Evolutionary conservation across 371 early-diverging fungal species (phyloP).

Genomic region (Syncephalastrum contaminatum): DNA sequence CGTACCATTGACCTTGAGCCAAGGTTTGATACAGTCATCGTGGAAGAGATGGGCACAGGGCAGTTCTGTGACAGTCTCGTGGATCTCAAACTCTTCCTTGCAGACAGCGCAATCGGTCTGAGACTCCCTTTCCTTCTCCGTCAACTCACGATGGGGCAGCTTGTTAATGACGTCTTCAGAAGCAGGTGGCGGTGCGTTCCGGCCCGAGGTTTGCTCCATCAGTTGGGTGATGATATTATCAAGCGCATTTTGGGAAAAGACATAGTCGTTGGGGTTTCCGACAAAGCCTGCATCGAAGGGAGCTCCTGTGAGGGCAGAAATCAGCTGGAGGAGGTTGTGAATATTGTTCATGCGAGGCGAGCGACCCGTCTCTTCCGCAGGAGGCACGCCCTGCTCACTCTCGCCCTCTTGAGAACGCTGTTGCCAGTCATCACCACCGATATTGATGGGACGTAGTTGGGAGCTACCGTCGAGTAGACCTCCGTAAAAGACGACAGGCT

Average conservation of each 20-base stretch:
- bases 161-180: slow-evolving; percentile 61
- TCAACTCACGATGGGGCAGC: slow-evolving; percentile 49
- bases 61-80: slow-evolving; percentile 59
- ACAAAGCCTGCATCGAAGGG: slow-evolving; percentile 34
- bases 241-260: slow-evolving; percentile 57
- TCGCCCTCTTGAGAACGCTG: slow-evolving; percentile 6
- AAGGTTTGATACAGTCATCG: slow-evolving; percentile 82
- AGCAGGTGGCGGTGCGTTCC: slow-evolving; percentile 68
- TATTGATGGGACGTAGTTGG: slow-evolving; percentile 24
- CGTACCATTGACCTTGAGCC: slow-evolving; percentile 84
- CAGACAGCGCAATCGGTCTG: slow-evolving; percentile 76
- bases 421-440: slow-evolving; percentile 5
- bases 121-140: slow-evolving; percentile 49
- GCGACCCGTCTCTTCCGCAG: neutral
- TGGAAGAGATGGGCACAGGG: slow-evolving; percentile 89
- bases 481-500: slow-evolving; percentile 31
- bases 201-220: slow-evolving; percentile 72
- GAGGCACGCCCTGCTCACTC: neutral
- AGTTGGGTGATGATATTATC: slow-evolving; percentile 80
- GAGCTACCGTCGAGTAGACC: slow-evolving; percentile 33
- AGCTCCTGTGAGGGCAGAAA: slow-evolving; percentile 34
- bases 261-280: slow-evolving; percentile 67
- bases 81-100: slow-evolving; percentile 71
- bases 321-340: slow-evolving; percentile 27
- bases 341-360: neutral